Percentiles rank a stretch among this genome's conserved stretches.
phyloP scores from a whole-genome alignment of 306 rosid genomes.

The Cucurbita moschata region DNA sequence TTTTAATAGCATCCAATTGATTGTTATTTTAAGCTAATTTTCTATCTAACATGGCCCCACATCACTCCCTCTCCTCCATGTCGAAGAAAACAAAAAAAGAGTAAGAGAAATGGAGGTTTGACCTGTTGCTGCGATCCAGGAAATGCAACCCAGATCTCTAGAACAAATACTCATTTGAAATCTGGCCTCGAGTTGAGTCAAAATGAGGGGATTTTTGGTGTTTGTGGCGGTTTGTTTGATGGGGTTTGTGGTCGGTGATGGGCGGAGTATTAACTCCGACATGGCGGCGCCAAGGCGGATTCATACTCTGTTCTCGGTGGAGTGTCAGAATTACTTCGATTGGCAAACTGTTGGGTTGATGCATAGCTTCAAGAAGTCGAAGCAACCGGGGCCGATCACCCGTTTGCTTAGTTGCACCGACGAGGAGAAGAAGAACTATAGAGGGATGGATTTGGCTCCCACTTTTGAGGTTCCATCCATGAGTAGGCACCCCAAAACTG shows the following conservation, averaged over 20 bases:
- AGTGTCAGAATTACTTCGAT: conserved; percentile 95
- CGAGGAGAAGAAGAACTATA: conserved; percentile 74
- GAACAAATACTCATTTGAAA: conserved; percentile 25
- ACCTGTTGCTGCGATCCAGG: conserved; percentile 23
- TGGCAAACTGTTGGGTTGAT: conserved; percentile 97
- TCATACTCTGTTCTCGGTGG: conserved; percentile 93
- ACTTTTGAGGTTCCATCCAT: conserved; percentile 91
- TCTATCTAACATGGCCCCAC: not conserved
- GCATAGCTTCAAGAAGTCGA: conserved; percentile 64
- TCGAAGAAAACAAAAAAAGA: not conserved
- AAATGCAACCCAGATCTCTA: conserved; percentile 32
- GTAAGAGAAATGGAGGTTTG: conserved; percentile 22
- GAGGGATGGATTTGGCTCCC: conserved; percentile 91
- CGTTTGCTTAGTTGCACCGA: conserved; percentile 90
- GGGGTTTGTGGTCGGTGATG: conserved; percentile 19
- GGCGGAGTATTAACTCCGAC: conserved; percentile 20
- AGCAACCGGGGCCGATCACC: conserved; percentile 89
- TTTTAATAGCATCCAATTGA: not conserved
- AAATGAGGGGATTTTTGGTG: conserved; percentile 33
- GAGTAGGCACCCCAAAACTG: conserved; percentile 96
- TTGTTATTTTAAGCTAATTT: not conserved
- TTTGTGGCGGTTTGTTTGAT: conserved; percentile 13
- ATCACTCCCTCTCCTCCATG: not conserved
- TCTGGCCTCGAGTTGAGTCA: conserved; percentile 25
- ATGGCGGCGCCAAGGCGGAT: conserved; percentile 47